Evolutionary conservation across 371 early-diverging fungal genomes (phyloP), one percentile per base, ranked within the genome.

Genomic region (Mortierella sp.): DNA sequence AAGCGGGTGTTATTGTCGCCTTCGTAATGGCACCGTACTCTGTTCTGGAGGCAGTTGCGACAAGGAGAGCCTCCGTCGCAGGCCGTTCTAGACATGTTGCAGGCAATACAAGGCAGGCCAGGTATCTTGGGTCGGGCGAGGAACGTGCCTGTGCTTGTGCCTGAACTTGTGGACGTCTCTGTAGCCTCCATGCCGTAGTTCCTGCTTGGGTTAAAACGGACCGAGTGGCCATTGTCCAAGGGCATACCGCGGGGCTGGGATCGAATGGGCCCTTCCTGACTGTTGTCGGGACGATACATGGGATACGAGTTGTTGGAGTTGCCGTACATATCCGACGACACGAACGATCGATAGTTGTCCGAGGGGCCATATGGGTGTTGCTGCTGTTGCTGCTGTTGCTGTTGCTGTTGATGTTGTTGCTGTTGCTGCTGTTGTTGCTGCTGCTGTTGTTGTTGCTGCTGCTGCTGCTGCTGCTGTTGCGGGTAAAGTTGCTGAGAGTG

Each of bases 11-110:
- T 84, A 56, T 80, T 84, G 58, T 78, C 74, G n/a, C 78, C 84
- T 24, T 85, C 82, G 32, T 85, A 85, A 44, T 79, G 76, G 46
- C 86, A 85, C 2, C 86, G 82, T 24, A 77, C 54, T 35, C 74
- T 76, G 70, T n/a, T 76, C 44, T 63, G 5, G 56, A 70, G 12
- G 44, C 86, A 85, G 3, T 75, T 35, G 29, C 72, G 68, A 41
- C 86, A 85, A 14, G 86, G 86, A 1, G 82, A 85, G 32, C 86
- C 82, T 24, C 86, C 82, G 44, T 85, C 86, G 46, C 86, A 85
- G 32, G 79, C 46, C 0, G n/a, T 44, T 49, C 58, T 76, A 8
- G 82, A 55, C 86, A 85, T 82, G 24, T 27, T 82, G 44, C 86
- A 85, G 24, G 77, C 86, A 48, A 85, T 81, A 63, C 86, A 85